Base-by-base conservation (phyloP, 805 yeast genomes). In the Ogataea zsoltii region DNA sequence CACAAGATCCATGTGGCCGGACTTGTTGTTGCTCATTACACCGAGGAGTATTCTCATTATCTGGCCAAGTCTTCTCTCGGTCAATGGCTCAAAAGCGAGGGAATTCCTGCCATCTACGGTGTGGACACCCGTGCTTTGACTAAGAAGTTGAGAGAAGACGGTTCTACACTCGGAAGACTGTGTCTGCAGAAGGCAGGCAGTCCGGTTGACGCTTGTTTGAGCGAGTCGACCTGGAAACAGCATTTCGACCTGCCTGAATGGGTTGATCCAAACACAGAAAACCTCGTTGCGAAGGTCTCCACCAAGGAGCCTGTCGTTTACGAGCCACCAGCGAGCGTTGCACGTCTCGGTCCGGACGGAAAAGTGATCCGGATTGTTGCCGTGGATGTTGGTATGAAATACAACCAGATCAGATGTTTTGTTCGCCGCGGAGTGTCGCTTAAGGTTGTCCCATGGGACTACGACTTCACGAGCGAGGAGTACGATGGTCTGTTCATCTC, bases 331-430 rank as follows among this genome's bases (percentile, higher is more conserved):
- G 62, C 76, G 13, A 72, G 72, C 34, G 67, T 67, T 29, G 72
- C 77, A 48, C 60, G 66, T 57, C 77, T 72, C 60, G 82, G 88
- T 56, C 77, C 83, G 57, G 74, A 84, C 64, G 97, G 97, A 41
- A 82, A 85, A 61, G 73, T 82, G 35, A 68, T 92, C 54, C 83
- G 94, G 68, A 86, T 94, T 53, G 69, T 94, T 31, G 96, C 97
- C 17, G 75, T 94, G 52, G 99, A 94, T 70, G 97, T 91, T 46
- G 99, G 99, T 78, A 88, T 94, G 88, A 94, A 94, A 72, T 92
- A 76, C 75, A 94, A 94, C 72, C 99, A 94, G 74, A 88, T 94
- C 63, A 85, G 99, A 69, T 94, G 99, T 69, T 92, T 94, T 55
- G 89, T 94, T 48, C 81, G 82, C 65, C 85, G 99, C 63, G 99